phyloP scores from a whole-genome alignment of 2,329 filamentous ascomycete species.

The Fusarium vanettenii region DNA sequence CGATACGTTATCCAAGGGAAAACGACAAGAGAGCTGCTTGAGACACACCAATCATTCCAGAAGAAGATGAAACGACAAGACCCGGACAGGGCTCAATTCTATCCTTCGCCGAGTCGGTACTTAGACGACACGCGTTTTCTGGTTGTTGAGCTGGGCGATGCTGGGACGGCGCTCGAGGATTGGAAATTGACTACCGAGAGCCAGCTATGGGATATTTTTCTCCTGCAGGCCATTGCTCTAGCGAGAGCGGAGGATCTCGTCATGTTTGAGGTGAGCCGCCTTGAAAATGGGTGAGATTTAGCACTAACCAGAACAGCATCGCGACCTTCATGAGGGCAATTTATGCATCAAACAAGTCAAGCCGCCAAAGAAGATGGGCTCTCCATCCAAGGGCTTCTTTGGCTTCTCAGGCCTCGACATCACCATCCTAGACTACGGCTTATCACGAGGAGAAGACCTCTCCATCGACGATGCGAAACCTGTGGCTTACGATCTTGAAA shows the following conservation, averaged over 20 bases:
- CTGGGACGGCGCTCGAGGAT: constrained; percentile 69
- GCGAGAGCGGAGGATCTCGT: constrained; percentile 68
- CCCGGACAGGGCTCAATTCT: constrained; percentile 68
- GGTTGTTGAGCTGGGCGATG: constrained; percentile 73
- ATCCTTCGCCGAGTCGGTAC: constrained; percentile 71
- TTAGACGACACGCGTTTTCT: constrained; percentile 68
- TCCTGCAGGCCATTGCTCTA: constrained; percentile 69
- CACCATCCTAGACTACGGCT: constrained; percentile 73
- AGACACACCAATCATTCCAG: constrained; percentile 71
- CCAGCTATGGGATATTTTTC: constrained; percentile 73
- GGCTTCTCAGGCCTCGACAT: constrained; percentile 72
- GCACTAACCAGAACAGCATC: constrained; percentile 59
- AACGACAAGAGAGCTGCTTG: constrained; percentile 63
- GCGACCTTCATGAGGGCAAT: constrained; percentile 75
- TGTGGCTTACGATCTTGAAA: constrained; percentile 69
- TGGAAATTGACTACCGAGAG: constrained; percentile 60
- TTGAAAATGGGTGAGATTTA: neutral
- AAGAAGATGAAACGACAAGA: constrained; percentile 65
- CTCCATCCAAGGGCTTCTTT: constrained; percentile 55
- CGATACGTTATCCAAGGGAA: constrained; percentile 69
- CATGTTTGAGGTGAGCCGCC: constrained; percentile 66
- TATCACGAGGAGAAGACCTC: constrained; percentile 67
- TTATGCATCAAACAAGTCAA: constrained; percentile 65
- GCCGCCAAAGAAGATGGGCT: constrained; percentile 47
- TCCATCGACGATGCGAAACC: constrained; percentile 50